Conservation (phyloP, 2,329 filamentous ascomycete genomes). For the Phialocephala subalpina region DNA sequence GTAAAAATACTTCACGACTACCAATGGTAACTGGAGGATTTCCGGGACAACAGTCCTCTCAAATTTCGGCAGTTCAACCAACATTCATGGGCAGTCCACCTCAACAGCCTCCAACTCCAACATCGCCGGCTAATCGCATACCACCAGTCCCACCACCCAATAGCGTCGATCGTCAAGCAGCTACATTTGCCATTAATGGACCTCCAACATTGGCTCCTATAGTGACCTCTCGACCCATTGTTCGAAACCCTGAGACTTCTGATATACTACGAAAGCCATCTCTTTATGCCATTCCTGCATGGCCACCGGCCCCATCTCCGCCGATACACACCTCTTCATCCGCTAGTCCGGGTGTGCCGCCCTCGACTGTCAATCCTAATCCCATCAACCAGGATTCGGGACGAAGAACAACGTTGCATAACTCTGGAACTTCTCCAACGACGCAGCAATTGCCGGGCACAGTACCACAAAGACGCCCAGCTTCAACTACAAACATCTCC, state of each 20-base stretch:
- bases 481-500: background rate
- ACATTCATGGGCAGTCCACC: background rate
- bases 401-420: background rate
- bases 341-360: background rate
- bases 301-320: conserved; percentile 22
- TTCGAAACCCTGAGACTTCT: background rate
- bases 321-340: background rate
- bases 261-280: conserved; percentile 40
- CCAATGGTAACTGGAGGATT: background rate
- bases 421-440: background rate
- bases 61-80: background rate
- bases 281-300: conserved; percentile 38
- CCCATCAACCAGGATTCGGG: background rate
- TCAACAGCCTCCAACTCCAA: conserved; percentile 7
- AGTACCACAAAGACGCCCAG: background rate
- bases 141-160: background rate
- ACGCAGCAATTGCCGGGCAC: background rate
- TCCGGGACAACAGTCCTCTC: background rate
- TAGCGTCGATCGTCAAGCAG: background rate
- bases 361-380: background rate
- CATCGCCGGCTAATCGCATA: background rate
- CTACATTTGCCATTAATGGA: background rate
- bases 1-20: background rate
- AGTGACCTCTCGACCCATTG: background rate
- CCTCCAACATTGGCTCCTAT: background rate